A percentile compares a stretch with the other conserved stretches of the same genome.
Conservation (phyloP, 176 grass and related monocot species). For the Elaeis guineensis region DNA sequence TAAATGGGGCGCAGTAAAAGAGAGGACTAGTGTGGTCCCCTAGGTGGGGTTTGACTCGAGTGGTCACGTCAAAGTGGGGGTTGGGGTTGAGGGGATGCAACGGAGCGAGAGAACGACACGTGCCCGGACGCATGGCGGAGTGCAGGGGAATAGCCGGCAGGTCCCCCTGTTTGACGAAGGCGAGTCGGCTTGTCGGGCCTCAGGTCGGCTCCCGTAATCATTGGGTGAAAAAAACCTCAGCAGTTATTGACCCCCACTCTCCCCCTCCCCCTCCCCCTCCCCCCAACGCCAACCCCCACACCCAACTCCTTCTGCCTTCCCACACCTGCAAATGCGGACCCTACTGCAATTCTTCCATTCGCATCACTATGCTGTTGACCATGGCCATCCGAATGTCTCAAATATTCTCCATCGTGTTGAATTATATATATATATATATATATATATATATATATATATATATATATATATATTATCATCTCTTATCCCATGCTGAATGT, state of each 20-base stretch:
- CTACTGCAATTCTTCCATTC: not conserved
- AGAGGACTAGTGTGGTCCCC: not conserved
- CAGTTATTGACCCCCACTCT: too few species aligned
- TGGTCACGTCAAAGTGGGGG: conserved; percentile 4
- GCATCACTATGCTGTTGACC: not conserved
- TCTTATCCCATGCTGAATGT: too few species aligned
- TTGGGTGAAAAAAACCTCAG: conserved; percentile 14
- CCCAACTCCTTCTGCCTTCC: too few species aligned
- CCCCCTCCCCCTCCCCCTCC: too few species aligned
- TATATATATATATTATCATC: too few species aligned
- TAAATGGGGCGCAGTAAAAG: not conserved
- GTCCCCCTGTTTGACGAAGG: conserved; percentile 47
- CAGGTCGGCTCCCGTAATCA: conserved; percentile 53
- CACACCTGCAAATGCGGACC: too few species aligned
- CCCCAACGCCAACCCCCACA: too few species aligned
- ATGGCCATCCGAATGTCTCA: too few species aligned
- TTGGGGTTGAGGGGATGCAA: not conserved
- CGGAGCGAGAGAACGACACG: conserved; percentile 24
- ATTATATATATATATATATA: too few species aligned
- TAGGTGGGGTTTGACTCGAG: conserved; percentile 16
- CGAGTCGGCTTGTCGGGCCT: conserved; percentile 36
- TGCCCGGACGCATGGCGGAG: conserved; percentile 26
- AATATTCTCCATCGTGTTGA: too few species aligned
- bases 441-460: too few species aligned
- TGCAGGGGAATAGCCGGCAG: conserved; percentile 68